Conservation (phyloP, 345 rosid genomes). For the Mallotus nudiflorus region DNA sequence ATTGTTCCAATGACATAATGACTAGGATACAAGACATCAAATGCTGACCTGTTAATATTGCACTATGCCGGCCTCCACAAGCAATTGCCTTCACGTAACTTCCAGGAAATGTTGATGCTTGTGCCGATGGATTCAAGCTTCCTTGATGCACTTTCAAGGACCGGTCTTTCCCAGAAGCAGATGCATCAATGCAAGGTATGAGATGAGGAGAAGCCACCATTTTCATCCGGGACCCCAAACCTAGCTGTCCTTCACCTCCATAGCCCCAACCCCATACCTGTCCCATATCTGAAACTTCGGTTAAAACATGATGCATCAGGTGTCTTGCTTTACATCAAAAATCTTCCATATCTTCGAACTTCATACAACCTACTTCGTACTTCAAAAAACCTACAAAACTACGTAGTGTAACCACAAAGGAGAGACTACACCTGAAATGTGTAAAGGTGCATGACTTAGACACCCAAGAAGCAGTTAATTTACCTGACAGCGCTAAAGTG, state of each 20-base stretch:
- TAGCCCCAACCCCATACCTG: slow-evolving; percentile 99
- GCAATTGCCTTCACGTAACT: slow-evolving; percentile 65
- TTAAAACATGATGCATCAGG: slow-evolving; percentile 59
- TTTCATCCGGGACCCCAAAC: slow-evolving; percentile 76
- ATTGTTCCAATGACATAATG: not conserved
- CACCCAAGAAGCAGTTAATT: slow-evolving; percentile 20
- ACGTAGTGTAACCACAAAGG: slow-evolving; percentile 42
- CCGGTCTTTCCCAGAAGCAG: slow-evolving; percentile 48
- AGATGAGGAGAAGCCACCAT: slow-evolving; percentile 83
- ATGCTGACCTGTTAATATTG: slow-evolving; percentile 64
- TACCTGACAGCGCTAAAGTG: slow-evolving; percentile 84
- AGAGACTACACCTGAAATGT: slow-evolving; percentile 33
- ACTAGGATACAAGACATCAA: slow-evolving; percentile 11
- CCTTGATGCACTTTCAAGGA: slow-evolving; percentile 40
- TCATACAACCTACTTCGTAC: slow-evolving; percentile 35
- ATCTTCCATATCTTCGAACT: slow-evolving; percentile 60
- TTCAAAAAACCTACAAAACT: slow-evolving; percentile 51
- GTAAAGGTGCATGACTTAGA: not conserved
- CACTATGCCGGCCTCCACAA: slow-evolving; percentile 91
- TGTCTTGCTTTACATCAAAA: slow-evolving; percentile 58
- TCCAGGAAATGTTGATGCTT: slow-evolving; percentile 45
- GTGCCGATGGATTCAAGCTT: slow-evolving; percentile 37
- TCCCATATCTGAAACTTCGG: slow-evolving; percentile 85
- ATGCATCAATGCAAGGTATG: slow-evolving; percentile 61
- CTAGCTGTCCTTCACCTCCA: slow-evolving; percentile 95